These are phyloP conservation scores for Moniliophthora roreri DNA, from an alignment of 1,284 basidiomycete genomes.

Conservation along the genomic window DNA sequence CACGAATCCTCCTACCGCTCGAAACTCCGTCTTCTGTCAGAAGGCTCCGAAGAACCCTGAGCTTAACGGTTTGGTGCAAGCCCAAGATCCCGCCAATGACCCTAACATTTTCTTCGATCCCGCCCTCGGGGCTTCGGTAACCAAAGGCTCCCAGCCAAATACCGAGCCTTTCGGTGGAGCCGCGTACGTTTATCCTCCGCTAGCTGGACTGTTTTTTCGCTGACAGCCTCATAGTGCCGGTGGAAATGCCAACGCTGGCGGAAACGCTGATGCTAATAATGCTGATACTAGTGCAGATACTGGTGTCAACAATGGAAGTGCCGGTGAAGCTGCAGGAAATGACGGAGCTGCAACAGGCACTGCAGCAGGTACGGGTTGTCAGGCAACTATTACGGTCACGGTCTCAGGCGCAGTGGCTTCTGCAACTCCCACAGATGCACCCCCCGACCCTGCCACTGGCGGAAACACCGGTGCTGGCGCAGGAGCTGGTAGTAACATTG, in stretches of 20 bases:
- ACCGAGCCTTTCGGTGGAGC: slow-evolving; percentile 46
- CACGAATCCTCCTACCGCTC: slow-evolving; percentile 45
- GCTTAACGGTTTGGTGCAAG: slow-evolving; percentile 47
- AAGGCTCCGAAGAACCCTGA: slow-evolving; percentile 47
- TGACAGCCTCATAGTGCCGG: slow-evolving; percentile 3
- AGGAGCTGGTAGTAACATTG: slow-evolving; percentile 27
- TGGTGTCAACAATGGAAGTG: slow-evolving; percentile 13
- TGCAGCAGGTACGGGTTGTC: slow-evolving; percentile 6
- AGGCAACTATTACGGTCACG: slow-evolving; percentile 33
- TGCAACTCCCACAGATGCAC: slow-evolving; percentile 22
- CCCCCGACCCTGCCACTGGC: slow-evolving; percentile 1
- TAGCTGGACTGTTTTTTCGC: not conserved
- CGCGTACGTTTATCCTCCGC: slow-evolving; percentile 8
- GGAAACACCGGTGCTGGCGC: not conserved
- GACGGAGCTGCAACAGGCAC: slow-evolving; percentile 16
- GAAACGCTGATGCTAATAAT: slow-evolving; percentile 12
- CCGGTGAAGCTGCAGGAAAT: slow-evolving; percentile 15
- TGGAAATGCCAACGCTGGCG: slow-evolving; percentile 5
- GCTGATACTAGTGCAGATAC: slow-evolving; percentile 19
- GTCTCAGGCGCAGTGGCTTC: slow-evolving; percentile 25
- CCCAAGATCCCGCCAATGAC: slow-evolving; percentile 49
- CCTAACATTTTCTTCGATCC: slow-evolving; percentile 60
- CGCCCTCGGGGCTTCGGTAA: slow-evolving; percentile 39
- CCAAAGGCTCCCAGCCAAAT: slow-evolving; percentile 51
- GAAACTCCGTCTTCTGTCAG: slow-evolving; percentile 55